Percentiles rank a stretch among this genome's conserved stretches.
Evolutionary conservation across 352 stramenopile species (phyloP).

Genomic region (Pythium diclinum): DNA sequence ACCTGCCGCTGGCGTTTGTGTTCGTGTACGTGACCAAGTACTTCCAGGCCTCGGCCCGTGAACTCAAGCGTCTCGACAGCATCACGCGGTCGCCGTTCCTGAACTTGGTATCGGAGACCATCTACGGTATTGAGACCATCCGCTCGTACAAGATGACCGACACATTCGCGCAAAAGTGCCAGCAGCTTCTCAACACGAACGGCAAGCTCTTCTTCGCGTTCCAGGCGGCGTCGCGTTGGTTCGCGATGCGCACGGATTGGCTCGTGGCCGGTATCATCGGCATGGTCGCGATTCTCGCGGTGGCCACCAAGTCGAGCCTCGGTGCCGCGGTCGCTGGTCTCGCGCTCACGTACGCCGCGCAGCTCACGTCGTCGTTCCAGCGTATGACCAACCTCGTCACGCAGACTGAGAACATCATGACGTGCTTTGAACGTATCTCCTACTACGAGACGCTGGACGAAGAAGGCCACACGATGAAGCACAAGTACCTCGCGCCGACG

Average conservation of each 20-base stretch:
- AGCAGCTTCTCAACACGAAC: conserved; percentile 36
- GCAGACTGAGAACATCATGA: conserved; percentile 91
- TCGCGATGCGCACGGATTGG: conserved; percentile 42
- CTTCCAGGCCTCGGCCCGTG: conserved; percentile 60
- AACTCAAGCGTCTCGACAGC: conserved; percentile 93
- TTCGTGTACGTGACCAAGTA: conserved; percentile 60
- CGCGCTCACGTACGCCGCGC: conserved; percentile 84
- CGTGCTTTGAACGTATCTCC: conserved; percentile 75
- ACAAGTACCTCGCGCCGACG: neutral
- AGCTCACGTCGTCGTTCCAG: conserved; percentile 86
- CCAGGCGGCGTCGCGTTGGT: conserved; percentile 30
- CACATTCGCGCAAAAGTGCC: conserved; percentile 19
- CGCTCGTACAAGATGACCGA: conserved; percentile 45
- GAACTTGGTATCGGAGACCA: conserved; percentile 85
- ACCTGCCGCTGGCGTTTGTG: conserved; percentile 39
- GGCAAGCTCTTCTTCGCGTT: conserved; percentile 37
- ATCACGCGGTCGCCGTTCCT: conserved; percentile 87
- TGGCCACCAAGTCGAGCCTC: neutral
- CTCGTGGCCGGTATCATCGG: conserved; percentile 30
- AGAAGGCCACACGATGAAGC: conserved; percentile 52
- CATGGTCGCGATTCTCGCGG: conserved; percentile 22
- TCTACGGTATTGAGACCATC: conserved; percentile 91
- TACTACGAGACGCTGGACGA: conserved; percentile 31
- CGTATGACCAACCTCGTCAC: conserved; percentile 87
- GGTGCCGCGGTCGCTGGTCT: conserved; percentile 59